phyloP scores from a whole-genome alignment of 108 stramenopile species.

The Nannochloropsis gaditana region DNA sequence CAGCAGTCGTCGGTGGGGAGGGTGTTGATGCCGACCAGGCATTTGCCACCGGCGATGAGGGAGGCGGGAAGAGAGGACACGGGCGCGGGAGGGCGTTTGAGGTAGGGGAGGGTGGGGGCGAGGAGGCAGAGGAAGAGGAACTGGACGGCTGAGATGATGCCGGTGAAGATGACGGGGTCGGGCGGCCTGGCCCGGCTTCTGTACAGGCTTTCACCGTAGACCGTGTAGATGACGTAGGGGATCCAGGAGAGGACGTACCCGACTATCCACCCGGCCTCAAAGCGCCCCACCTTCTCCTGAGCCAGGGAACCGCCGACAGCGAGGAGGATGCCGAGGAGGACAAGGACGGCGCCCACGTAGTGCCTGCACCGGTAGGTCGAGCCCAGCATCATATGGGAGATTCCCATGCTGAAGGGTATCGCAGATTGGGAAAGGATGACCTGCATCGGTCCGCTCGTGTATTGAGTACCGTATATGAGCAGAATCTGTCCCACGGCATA shows the following conservation, averaged over 20 bases:
- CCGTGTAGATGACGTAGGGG: neutral
- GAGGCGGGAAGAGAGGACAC: neutral
- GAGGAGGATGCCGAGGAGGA: slow-evolving; percentile 8
- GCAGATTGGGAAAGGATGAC: neutral
- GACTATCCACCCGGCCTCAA: neutral
- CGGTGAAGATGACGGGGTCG: neutral
- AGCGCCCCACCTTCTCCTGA: neutral
- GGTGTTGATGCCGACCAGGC: neutral
- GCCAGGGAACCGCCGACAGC: neutral
- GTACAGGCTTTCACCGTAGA: neutral
- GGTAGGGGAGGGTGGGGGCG: neutral
- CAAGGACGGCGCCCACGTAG: slow-evolving; percentile 2
- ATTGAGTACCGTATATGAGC: slow-evolving; percentile 4
- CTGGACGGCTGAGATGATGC: neutral
- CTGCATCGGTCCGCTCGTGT: neutral
- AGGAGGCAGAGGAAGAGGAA: neutral
- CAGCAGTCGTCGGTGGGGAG: slow-evolving; percentile 11
- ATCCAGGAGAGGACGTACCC: neutral
- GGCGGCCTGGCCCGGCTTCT: neutral
- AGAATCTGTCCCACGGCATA: neutral
- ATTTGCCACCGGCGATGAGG: neutral
- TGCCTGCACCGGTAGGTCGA: neutral
- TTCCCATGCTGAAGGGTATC: slow-evolving; percentile 4
- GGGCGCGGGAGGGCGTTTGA: neutral
- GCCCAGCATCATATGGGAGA: neutral